Conservation (phyloP, 352 stramenopile species). For the Albugo laibachii region DNA sequence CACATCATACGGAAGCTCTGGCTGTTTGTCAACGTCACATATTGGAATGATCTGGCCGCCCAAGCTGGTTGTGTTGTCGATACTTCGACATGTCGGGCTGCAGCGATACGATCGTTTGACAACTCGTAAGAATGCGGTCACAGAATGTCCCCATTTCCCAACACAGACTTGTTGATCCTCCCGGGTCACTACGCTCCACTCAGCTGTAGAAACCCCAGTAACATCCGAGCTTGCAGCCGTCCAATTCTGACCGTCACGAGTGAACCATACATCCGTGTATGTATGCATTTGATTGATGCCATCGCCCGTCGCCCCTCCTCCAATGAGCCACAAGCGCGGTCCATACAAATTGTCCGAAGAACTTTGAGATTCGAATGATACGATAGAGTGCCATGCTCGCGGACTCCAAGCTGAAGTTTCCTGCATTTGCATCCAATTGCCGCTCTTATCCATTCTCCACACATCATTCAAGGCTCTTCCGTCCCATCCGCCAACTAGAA, state of each 20-base stretch:
- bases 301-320: constrained; percentile 45
- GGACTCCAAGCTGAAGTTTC: constrained; percentile 29
- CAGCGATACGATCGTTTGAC: constrained; percentile 38
- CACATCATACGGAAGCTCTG: constrained; percentile 15
- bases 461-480: constrained; percentile 45
- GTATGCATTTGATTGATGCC: constrained; percentile 52
- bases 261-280: constrained; percentile 54
- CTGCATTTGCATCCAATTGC: constrained; percentile 18
- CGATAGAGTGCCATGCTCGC: constrained; percentile 49
- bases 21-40: constrained; percentile 15
- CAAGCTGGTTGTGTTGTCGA: constrained; percentile 20
- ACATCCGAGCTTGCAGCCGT: constrained; percentile 31
- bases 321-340: constrained; percentile 48
- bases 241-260: constrained; percentile 38
- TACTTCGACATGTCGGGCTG: constrained; percentile 22
- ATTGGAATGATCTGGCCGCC: constrained; percentile 39
- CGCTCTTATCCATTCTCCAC: constrained; percentile 32
- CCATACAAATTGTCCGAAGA: constrained; percentile 35
- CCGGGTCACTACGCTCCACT: constrained; percentile 49
- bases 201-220: constrained; percentile 42
- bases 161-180: constrained; percentile 25
- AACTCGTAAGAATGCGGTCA: constrained; percentile 28
- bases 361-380: constrained; percentile 54
- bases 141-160: constrained; percentile 51
- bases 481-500: constrained; percentile 46